Conservation (phyloP, 2,329 filamentous ascomycete species). For the Trichoderma simmonsii region DNA sequence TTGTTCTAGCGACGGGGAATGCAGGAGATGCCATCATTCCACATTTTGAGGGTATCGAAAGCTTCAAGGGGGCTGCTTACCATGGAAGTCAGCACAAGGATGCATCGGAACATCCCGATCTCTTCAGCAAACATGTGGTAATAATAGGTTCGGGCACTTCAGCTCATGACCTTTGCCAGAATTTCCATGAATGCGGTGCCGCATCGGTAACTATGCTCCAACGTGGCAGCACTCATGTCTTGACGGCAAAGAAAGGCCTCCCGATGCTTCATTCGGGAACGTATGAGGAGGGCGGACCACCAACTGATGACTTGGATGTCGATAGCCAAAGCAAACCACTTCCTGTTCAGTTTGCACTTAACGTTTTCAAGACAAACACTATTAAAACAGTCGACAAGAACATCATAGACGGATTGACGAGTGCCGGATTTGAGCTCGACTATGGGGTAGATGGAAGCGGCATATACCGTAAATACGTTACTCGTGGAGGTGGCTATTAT, state of each 20-base stretch:
- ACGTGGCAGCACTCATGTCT: background rate
- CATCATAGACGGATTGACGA: background rate
- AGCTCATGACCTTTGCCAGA: background rate
- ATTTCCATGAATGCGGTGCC: background rate
- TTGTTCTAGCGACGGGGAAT: background rate
- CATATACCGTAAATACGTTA: constrained; percentile 4
- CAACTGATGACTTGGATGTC: background rate
- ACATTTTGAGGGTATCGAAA: background rate
- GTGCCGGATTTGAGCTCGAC: background rate
- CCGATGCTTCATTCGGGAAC: background rate
- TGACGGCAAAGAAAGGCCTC: background rate
- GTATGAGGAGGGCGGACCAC: constrained; percentile 1
- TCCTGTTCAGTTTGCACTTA: background rate
- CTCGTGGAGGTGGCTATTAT: background rate
- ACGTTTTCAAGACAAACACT: background rate
- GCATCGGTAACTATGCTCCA: background rate
- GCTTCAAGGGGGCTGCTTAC: background rate
- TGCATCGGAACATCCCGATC: background rate
- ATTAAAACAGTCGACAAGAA: background rate
- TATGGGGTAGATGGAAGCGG: background rate
- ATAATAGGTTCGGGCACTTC: background rate
- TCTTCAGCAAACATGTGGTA: background rate
- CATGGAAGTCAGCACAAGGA: background rate
- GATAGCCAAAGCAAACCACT: background rate
- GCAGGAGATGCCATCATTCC: background rate